A percentile compares a stretch with the other conserved stretches of the same genome.
These are phyloP conservation scores for Akanthomyces muscarius DNA, from an alignment of 2,329 filamentous ascomycete species.

Conservation along the genomic window DNA sequence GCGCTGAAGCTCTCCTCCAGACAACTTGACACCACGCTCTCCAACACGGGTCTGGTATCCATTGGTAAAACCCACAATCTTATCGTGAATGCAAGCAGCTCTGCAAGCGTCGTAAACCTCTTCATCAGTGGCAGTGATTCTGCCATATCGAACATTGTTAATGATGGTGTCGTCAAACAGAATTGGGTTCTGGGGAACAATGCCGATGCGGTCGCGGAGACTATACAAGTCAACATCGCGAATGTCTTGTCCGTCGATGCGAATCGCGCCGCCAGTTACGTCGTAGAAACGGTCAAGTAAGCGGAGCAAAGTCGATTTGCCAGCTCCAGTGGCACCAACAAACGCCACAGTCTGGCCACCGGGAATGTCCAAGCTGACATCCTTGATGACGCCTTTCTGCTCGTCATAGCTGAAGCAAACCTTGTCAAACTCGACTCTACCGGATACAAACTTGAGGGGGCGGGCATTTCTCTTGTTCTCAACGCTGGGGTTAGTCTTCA, in stretches of 20 bases:
- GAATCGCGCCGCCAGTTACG: constrained; percentile 48
- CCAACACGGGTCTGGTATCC: constrained; percentile 19
- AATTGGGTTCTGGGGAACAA: constrained; percentile 53
- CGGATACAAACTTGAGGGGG: constrained; percentile 47
- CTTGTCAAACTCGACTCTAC: constrained; percentile 50
- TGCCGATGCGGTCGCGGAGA: constrained; percentile 50
- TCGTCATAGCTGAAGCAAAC: constrained; percentile 58
- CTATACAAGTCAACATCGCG: constrained; percentile 48
- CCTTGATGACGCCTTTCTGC: constrained; percentile 53
- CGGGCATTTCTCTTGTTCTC: constrained; percentile 48
- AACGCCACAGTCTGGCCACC: constrained; percentile 55
- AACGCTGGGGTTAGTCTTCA: constrained; percentile 54
- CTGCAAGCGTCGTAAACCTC: constrained; percentile 53
- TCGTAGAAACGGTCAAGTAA: constrained; percentile 59
- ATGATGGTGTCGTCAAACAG: constrained; percentile 57
- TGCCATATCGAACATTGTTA: constrained; percentile 57
- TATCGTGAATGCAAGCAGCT: constrained; percentile 55
- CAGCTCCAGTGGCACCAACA: constrained; percentile 57
- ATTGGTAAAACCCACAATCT: constrained; percentile 48
- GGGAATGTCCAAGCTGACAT: constrained; percentile 47
- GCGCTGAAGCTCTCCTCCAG: constrained; percentile 63
- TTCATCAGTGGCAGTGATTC: constrained; percentile 49
- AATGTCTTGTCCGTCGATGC: constrained; percentile 55
- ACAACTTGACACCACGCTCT: constrained; percentile 47
- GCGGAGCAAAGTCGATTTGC: constrained; percentile 56